Percentiles rank a stretch among this genome's conserved stretches.
Evolutionary conservation across 164 flowering plant species (phyloP).

Genomic region (Sextonia rubra): DNA sequence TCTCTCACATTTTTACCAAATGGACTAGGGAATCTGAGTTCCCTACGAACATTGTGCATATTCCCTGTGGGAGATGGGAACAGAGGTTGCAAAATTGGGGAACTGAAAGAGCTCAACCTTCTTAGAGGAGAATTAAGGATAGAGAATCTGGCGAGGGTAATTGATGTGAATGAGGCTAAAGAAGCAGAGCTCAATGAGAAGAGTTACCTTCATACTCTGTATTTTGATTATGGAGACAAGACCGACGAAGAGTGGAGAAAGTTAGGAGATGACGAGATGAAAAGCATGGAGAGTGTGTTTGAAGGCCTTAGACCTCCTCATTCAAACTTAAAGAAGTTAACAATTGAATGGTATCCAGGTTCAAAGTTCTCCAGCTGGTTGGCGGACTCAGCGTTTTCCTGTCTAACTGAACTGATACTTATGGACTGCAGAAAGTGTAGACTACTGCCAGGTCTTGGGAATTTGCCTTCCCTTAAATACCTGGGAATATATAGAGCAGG

Average conservation of each 20-base stretch:
- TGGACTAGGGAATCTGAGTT: background rate
- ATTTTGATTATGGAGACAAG: background rate
- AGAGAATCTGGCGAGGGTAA: background rate
- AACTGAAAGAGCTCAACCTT: background rate
- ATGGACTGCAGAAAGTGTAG: background rate
- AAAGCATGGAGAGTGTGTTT: background rate
- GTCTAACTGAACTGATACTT: background rate
- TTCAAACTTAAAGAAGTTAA: background rate
- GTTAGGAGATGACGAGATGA: background rate
- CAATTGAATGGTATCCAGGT: background rate
- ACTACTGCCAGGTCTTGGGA: background rate
- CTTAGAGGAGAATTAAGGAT: background rate
- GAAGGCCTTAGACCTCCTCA: conserved; percentile 3
- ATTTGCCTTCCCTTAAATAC: background rate
- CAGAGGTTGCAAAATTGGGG: background rate
- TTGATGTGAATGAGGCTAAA: background rate
- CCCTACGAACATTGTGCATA: background rate
- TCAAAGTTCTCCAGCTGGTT: background rate
- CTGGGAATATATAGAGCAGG: rapidly evolving
- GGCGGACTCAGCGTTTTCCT: background rate
- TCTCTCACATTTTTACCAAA: background rate
- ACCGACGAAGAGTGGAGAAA: background rate
- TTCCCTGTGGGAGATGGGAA: background rate
- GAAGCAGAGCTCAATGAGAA: background rate
- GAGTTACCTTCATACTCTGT: background rate